A percentile compares a stretch with the other conserved stretches of the same genome.
phyloP scores from a whole-genome alignment of 345 rosid species.

The Boechera retrofracta region DNA sequence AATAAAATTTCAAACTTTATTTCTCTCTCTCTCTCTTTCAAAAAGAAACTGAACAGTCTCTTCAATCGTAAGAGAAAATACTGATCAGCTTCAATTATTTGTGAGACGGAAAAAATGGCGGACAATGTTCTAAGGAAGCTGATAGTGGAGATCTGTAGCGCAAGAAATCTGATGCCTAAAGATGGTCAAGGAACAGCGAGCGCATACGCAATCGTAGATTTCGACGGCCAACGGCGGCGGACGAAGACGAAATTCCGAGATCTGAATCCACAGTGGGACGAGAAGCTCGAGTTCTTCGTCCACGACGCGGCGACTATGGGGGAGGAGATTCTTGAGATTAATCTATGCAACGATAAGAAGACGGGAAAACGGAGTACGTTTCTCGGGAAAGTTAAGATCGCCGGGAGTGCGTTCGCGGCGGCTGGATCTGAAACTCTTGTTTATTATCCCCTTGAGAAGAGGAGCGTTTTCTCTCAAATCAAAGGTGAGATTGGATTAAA shows the following conservation, averaged over 20 bases:
- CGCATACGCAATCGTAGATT: constrained; percentile 80
- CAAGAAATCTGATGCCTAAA: constrained; percentile 86
- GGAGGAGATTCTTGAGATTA: constrained; percentile 72
- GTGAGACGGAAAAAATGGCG: constrained; percentile 50
- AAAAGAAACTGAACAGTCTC: constrained; percentile 26
- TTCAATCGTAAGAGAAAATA: constrained; percentile 17
- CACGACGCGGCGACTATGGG: constrained; percentile 65
- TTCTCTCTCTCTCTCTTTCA: constrained; percentile 10
- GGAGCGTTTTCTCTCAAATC: constrained; percentile 88
- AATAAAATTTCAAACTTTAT: not conserved
- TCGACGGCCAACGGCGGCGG: constrained; percentile 78
- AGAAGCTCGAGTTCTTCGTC: constrained; percentile 77
- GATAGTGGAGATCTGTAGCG: constrained; percentile 75
- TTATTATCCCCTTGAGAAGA: constrained; percentile 83
- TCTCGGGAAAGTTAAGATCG: constrained; percentile 80
- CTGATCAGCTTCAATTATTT: not conserved
- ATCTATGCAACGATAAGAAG: constrained; percentile 81
- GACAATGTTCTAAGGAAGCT: constrained; percentile 64
- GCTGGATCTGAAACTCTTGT: constrained; percentile 71
- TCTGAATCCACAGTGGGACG: constrained; percentile 93
- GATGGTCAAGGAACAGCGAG: constrained; percentile 97
- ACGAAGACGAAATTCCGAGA: constrained; percentile 84
- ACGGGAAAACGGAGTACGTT: constrained; percentile 67
- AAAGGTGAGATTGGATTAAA: constrained; percentile 87
- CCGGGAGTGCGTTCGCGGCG: constrained; percentile 58